Conservation (phyloP, 2,329 filamentous ascomycete species). For the Graphiopsis chlorocephala region DNA sequence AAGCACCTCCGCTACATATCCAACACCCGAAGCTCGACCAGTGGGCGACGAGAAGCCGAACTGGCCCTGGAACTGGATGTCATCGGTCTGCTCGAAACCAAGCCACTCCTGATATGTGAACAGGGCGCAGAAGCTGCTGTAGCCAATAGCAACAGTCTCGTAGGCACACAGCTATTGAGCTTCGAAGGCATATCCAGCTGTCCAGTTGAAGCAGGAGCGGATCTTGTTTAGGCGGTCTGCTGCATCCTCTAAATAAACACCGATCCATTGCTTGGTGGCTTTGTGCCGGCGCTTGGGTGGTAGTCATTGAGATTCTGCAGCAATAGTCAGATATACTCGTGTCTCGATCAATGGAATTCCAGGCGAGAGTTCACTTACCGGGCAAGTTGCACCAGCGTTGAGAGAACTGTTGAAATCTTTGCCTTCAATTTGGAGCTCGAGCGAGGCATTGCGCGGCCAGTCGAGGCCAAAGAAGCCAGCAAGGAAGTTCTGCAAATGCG, state of each 20-base stretch:
- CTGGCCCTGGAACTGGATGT: conserved; percentile 60
- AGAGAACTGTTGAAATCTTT: conserved; percentile 62
- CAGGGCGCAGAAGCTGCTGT: conserved; percentile 69
- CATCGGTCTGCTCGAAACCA: conserved; percentile 67
- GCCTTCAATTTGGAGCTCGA: conserved; percentile 65
- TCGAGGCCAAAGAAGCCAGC: conserved; percentile 75
- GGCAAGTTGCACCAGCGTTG: conserved; percentile 65
- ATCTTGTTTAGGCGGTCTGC: conserved; percentile 55
- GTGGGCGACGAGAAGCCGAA: conserved; percentile 63
- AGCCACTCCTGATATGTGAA: conserved; percentile 75
- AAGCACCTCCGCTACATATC: conserved; percentile 70
- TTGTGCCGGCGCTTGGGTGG: conserved; percentile 50
- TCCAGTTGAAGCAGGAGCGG: conserved; percentile 54
- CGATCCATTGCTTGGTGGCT: conserved; percentile 59
- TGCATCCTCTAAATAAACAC: conserved; percentile 64
- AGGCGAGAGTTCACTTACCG: conserved; percentile 53
- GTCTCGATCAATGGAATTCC: conserved; percentile 29
- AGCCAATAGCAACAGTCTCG: conserved; percentile 74
- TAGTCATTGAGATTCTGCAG: conserved; percentile 54
- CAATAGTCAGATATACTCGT: conserved; percentile 39
- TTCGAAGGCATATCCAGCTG: conserved; percentile 60
- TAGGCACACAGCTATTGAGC: conserved; percentile 73
- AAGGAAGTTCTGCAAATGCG: conserved; percentile 57
- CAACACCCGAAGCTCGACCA: conserved; percentile 69
- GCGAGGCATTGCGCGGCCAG: conserved; percentile 53